A percentile compares a stretch with the other conserved stretches of the same genome.
Evolutionary conservation across 169 alveolate genomes (phyloP).

Genomic region (Blepharisma undulans): DNA sequence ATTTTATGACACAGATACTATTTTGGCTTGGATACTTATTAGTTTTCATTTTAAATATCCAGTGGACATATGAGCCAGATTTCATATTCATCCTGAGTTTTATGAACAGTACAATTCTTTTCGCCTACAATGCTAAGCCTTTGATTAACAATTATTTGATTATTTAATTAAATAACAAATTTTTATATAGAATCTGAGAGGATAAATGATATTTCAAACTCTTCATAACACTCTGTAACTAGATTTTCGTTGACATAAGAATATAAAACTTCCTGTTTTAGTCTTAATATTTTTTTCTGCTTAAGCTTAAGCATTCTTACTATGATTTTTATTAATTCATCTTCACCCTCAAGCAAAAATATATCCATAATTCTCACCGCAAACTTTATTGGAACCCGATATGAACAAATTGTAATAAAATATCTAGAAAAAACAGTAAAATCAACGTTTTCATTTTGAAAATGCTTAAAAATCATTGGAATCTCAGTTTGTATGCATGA

Average conservation of each 20-base stretch:
- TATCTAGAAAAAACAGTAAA: background rate
- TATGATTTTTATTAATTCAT: background rate
- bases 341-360: slow-evolving; percentile 35
- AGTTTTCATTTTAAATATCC: too few species aligned
- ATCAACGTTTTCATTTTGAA: background rate
- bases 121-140: background rate
- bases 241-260: background rate
- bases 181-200: background rate
- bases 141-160: too few species aligned
- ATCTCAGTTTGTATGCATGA: background rate
- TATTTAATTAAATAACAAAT: too few species aligned
- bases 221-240: slow-evolving; percentile 9
- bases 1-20: background rate
- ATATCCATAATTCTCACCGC: slow-evolving; percentile 23
- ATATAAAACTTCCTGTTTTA: background rate
- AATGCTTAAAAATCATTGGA: background rate
- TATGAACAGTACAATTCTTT: background rate
- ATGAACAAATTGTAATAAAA: slow-evolving; percentile 22
- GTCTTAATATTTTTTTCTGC: background rate
- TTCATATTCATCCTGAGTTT: background rate
- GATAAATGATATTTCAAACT: background rate
- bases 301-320: background rate
- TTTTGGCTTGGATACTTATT: background rate
- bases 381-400: background rate
- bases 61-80: background rate